Base-by-base conservation (phyloP, 305 asterid species). In the Stenogyne calaminthoides region DNA sequence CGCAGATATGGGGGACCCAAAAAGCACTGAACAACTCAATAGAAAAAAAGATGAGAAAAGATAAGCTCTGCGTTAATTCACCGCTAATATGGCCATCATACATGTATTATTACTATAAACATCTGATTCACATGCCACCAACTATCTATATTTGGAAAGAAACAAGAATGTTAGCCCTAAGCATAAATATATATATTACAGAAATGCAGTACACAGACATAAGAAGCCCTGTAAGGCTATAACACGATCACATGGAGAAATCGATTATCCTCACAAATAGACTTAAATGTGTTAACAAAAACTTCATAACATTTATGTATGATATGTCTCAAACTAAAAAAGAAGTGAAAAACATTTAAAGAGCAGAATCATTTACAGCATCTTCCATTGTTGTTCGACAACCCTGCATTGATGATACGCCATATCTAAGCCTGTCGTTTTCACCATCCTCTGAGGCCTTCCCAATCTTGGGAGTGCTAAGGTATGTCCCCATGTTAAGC, bases 341-440 rank as follows among this genome's bases (percentile, higher is more conserved):
- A 36, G 73, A 60, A 64, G 64, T 73, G 62, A 39, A 74, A 59
- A 72, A 75, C 69, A n/a, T n/a, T n/a, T n/a, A n/a, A n/a, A n/a
- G n/a, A n/a, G n/a, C n/a, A n/a, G n/a, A n/a, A n/a, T n/a, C 74
- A 83, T 83, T 88, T 88, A 93, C 98, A 76, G 96, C 97, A 78
- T 93, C 98, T 85, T 93, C 98, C 96, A 93, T 93, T 60, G 90
- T 75, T 71, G 96, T 73, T 71, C 98, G 90, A 97, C 97, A 93
- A 25, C 97, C 98, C 84, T 93, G 98, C 97, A 93, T 93, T 57
- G 96, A 89, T 67, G 97, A 86, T 80, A 88, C 55, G 42, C 97
- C 98, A 80, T 84, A 93, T 67, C 87, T 89, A 72, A 93, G 90
- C 82, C 74, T 86, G 64, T 80, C 86, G 69, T 87, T 91, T 83